Evolutionary conservation across 2,329 filamentous ascomycete species (phyloP), one percentile per base, ranked within the genome.

Genomic region (Metarhizium guizhouense): DNA sequence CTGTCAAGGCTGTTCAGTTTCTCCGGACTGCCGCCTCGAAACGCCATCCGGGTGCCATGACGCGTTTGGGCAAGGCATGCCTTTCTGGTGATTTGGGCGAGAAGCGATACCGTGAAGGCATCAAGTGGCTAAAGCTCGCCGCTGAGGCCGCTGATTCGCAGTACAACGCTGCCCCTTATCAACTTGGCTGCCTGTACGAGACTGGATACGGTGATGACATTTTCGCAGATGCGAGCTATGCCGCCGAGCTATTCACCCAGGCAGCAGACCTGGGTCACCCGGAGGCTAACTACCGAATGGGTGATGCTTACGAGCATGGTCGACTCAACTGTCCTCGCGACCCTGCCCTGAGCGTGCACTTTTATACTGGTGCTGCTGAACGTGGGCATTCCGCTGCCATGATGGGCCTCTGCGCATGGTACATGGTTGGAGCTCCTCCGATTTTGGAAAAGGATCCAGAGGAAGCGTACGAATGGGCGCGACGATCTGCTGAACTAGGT

Each of bases 381-480:
- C 79, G 81, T 49, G 90, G 90, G 1, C 88, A 96, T 65, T 79
- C 91, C 0, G 81, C 85, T 51, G 93, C 91, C 51, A 97, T 97
- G 91, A 96, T 99, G 92, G 93, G 93, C 4, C 78, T 99, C 8
- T 99, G 94, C 72, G 94, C 94, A 11, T 99, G 94, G 94, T 99
- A 97, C 70, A 88, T 97, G 80, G 88, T 97, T 45, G 94, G 94
- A 11, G 94, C 94, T 2, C 88, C 92, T 62, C 91, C 92, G 0
- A 84, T 97, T 14, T 74, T 99, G 25, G 92, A 96, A 58, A 96
- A 94, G 72, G 93, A 99, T 64, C 93, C 97, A 70, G 87, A 87
- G 62, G 94, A 99, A 71, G 94, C 94, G 10, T 97, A 95, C 66
- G 92, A 96, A 69, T 99, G 94, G 94, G 92, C 94, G 16, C 85